Conservation (phyloP, 441 rosid species). For the Omphalea diandra region DNA sequence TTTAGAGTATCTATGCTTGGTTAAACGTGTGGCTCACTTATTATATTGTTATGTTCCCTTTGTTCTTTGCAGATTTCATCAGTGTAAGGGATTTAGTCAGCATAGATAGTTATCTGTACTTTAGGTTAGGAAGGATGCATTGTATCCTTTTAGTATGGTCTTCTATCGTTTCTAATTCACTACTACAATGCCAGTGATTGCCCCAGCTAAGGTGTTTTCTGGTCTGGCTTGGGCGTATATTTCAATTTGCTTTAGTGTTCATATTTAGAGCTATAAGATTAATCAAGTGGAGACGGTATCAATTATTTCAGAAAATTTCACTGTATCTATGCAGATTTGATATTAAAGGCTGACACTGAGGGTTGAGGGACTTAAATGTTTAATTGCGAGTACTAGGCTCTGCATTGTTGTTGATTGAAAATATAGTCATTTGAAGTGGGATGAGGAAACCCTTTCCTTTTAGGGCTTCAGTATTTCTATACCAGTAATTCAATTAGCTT, state of each 20-base stretch:
- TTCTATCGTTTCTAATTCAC: not conserved
- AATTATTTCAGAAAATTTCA: not conserved
- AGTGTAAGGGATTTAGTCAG: not conserved
- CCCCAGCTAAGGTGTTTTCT: not conserved
- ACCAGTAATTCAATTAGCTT: not conserved
- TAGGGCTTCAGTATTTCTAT: not conserved
- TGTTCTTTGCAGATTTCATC: not conserved
- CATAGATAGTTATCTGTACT: not conserved
- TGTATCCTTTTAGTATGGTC: not conserved
- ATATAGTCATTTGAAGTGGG: not conserved
- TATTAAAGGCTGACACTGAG: not conserved
- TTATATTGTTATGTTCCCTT: not conserved
- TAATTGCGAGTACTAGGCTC: not conserved
- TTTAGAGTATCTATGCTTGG: not conserved
- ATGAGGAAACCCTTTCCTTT: not conserved
- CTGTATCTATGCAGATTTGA: not conserved
- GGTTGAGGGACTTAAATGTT: not conserved
- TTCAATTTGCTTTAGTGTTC: constrained; percentile 1
- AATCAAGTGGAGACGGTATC: not conserved
- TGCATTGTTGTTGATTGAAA: constrained; percentile 1
- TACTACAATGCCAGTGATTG: not conserved
- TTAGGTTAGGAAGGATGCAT: not conserved
- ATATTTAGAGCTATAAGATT: not conserved
- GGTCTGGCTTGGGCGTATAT: not conserved
- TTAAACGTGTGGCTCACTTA: not conserved